Evolutionary conservation across 2,329 filamentous ascomycete species (phyloP).

Genomic region (Xylaria sp.): DNA sequence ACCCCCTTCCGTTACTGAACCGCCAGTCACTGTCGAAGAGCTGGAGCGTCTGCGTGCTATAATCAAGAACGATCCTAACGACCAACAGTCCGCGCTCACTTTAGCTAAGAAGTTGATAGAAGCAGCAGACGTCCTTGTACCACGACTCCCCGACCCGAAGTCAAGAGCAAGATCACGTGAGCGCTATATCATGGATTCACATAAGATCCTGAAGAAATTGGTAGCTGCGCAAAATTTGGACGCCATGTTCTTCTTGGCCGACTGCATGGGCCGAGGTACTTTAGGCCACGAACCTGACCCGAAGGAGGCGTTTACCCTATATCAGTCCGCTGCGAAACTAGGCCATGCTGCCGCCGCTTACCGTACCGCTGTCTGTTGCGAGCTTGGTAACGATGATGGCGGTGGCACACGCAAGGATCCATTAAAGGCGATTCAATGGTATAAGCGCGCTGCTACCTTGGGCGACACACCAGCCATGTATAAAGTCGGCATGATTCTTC

Average conservation of each 20-base stretch:
- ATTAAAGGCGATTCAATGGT: slow-evolving; percentile 97
- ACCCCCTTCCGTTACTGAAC: slow-evolving; percentile 47
- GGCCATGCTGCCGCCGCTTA: slow-evolving; percentile 90
- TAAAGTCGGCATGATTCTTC: slow-evolving; percentile 94
- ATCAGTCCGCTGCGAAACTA: slow-evolving; percentile 91
- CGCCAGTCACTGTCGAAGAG: slow-evolving; percentile 80
- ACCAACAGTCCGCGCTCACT: slow-evolving; percentile 76
- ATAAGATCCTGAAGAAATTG: slow-evolving; percentile 93
- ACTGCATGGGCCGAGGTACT: slow-evolving; percentile 84
- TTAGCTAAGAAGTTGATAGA: slow-evolving; percentile 88
- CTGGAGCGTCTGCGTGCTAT: slow-evolving; percentile 78
- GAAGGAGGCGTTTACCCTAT: slow-evolving; percentile 92
- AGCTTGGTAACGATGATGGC: slow-evolving; percentile 93
- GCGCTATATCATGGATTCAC: slow-evolving; percentile 83
- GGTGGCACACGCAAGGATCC: slow-evolving; percentile 92
- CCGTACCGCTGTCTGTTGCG: slow-evolving; percentile 94
- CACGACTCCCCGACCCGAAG: slow-evolving; percentile 73
- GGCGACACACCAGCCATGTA: slow-evolving; percentile 97
- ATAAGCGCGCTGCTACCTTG: slow-evolving; percentile 88
- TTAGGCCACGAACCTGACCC: slow-evolving; percentile 84
- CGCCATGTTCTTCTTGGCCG: slow-evolving; percentile 93
- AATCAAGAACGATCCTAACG: slow-evolving; percentile 77
- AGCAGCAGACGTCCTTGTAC: slow-evolving; percentile 80
- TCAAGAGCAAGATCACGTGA: slow-evolving; percentile 81
- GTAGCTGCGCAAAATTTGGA: slow-evolving; percentile 78